Base-by-base conservation (phyloP, 345 rosid species). In the Camelina sativa region DNA sequence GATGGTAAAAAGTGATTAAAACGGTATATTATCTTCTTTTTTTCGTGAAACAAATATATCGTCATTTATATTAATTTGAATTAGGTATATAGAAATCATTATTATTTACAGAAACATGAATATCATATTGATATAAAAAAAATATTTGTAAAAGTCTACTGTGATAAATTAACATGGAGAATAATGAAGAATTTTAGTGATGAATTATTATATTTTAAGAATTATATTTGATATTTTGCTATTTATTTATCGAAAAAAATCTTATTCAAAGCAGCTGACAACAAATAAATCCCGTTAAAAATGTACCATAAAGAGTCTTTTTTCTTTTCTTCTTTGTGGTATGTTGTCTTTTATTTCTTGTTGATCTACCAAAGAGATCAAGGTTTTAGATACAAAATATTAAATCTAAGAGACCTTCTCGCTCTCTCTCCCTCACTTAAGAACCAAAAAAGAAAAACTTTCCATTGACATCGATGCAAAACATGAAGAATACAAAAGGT, bases 401-500 rank as follows among this genome's bases (percentile, higher is more conserved):
- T n/a, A 11, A 53, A 11, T 11, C 3, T 11, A 12, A 23, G 11
- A 23, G 25, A 11, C 8, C 58, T 23, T 44, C 17, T 43, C 16
- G 22, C 22, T 44, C 50, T 44, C 48, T 13, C 16, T 13, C n/a
- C 11, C 32, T 6, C 37, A 28, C 60, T 34, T 17, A 28, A 13
- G 20, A 16, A 65, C 28, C 6, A 20, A 46, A 41, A 43, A 52
- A 54, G 10, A 37, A 61, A 46, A 37, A 9, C 41, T 60, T 47
- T 54, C 23, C 66, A 76, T 63, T 70, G 71, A 64, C 37, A 76
- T 11, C 16, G 76, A 64, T 19, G 44, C 30, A 70, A 28, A 37
- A 30, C 60, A 64, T 70, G 30, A 63, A 50, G 35, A 30, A 70
- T 76, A 70, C 80, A 76, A 62, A 68, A 70, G 37, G 76, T 71